Conservation (phyloP, 805 yeast genomes). For the Ogataea nitratoaversa region DNA sequence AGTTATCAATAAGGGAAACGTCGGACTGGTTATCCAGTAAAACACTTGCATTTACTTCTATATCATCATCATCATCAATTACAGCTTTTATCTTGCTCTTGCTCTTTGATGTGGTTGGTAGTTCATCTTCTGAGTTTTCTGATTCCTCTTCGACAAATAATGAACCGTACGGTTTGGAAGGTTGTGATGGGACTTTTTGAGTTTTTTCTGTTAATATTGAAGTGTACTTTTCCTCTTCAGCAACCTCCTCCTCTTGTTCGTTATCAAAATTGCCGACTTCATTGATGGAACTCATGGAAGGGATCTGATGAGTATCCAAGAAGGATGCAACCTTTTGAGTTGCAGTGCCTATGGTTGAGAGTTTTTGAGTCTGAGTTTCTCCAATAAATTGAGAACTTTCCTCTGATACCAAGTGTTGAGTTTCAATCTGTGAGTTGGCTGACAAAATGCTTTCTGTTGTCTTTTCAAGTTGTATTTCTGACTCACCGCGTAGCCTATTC, state of each 20-base stretch:
- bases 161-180: neutral
- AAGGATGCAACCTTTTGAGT: neutral
- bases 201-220: too few species aligned
- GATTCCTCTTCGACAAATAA: neutral
- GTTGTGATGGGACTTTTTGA: neutral
- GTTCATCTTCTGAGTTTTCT: neutral
- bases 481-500: slow-evolving; percentile 13
- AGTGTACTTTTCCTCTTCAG: too few species aligned
- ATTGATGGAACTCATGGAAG: too few species aligned
- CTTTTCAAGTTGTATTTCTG: neutral
- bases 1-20: slow-evolving; percentile 12
- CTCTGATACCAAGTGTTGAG: slow-evolving; percentile 1
- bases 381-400: neutral
- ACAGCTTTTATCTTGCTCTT: slow-evolving; percentile 3
- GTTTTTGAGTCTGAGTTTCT: neutral
- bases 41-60: neutral
- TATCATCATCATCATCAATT: slow-evolving; percentile 9
- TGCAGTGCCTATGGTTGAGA: neutral
- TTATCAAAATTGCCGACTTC: too few species aligned
- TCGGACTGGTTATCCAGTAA: slow-evolving; percentile 1
- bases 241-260: neutral
- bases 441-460: neutral
- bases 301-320: neutral
- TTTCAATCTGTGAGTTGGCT: slow-evolving; percentile 9
- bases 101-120: slow-evolving; percentile 1